Base-by-base conservation (phyloP, 1,139 yeast species). In the Debaryomycetaceae sp. region DNA sequence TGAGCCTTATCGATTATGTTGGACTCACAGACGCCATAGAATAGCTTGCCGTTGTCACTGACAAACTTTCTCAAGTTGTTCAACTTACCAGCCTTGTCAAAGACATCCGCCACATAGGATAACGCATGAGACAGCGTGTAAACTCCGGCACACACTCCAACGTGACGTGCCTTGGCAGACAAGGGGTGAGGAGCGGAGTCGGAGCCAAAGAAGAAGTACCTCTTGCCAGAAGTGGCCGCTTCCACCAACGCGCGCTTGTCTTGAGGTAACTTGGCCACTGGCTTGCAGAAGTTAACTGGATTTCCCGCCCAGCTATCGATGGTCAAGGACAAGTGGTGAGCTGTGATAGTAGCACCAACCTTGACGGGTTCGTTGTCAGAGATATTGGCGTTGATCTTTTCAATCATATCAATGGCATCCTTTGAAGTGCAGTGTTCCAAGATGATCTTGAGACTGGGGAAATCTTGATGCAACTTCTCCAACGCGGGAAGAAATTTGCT, bases 181-280 rank as follows among this genome's bases (percentile, higher is more conserved):
- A 84, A 53, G 10, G 96, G 95, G 55, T 91, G 98, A 22, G 98
- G 98, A 13, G 98, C 98, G 17, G 96, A 84, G 56, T 91, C 99
- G 2, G 96, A 84, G 4, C 99, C 99, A 50, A 89, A 89, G 63
- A 91, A 86, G 58, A 89, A 93, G 68, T 81, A 89, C 32, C 95
- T 86, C 44, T 83, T 79, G 6, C 97, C 98, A 2, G 93, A 79
- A 8, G 85, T 81, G 3, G 97, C 98, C 21, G 98, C 97, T 23
- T 65, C 70, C 9, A 91, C 71, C 33, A 91, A 62, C 1, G 96
- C 91, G 33, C 76, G 66, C 46, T 83, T 75, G 51, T 91, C 98
- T 18, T 64, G 68, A 17, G 97, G 96, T 24, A 89, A 65, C 54
- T 91, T 91, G 21, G 98, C 98, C 29, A 91, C 98, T 6, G 98